Evolutionary conservation across 768 basidiomycete species (phyloP).

Genomic region (Russula sp.): DNA sequence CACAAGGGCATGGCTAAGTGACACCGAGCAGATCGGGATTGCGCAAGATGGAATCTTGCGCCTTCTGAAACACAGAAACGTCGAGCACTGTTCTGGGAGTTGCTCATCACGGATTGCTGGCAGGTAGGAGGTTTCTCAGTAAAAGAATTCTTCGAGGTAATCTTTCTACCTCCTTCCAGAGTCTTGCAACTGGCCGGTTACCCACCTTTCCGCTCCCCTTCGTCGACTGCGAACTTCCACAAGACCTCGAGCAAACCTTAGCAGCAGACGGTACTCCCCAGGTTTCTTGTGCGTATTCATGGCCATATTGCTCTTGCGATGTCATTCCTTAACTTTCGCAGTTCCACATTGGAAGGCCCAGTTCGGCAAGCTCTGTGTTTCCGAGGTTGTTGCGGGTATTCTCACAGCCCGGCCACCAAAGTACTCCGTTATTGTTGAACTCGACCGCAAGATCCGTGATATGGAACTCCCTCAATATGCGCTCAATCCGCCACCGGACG

Average conservation of each 20-base stretch:
- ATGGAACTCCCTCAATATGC: conserved; percentile 66
- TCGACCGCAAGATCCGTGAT: conserved; percentile 57
- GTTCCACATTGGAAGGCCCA: conserved; percentile 70
- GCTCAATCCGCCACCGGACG: conserved; percentile 47
- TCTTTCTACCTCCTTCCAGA: conserved; percentile 38
- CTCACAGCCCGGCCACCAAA: conserved; percentile 62
- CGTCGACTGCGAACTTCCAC: conserved; percentile 68
- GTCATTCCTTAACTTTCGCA: conserved; percentile 31
- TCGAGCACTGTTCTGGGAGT: conserved; percentile 67
- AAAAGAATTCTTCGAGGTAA: neutral
- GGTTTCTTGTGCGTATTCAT: conserved; percentile 52
- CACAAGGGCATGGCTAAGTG: neutral
- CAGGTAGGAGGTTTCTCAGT: conserved; percentile 44
- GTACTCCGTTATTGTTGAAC: conserved; percentile 59
- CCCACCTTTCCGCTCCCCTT: conserved; percentile 68
- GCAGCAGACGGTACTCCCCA: conserved; percentile 55
- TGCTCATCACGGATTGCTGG: conserved; percentile 74
- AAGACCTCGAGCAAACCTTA: conserved; percentile 56
- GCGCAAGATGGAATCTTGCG: conserved; percentile 63
- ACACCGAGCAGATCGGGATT: conserved; percentile 56
- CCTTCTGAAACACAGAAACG: conserved; percentile 67
- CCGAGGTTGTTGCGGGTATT: conserved; percentile 65
- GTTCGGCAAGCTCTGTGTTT: conserved; percentile 63
- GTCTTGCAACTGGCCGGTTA: conserved; percentile 65
- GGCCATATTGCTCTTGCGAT: neutral